Conservation (phyloP, 2,329 filamentous ascomycete species). For the Cercospora sp. region DNA sequence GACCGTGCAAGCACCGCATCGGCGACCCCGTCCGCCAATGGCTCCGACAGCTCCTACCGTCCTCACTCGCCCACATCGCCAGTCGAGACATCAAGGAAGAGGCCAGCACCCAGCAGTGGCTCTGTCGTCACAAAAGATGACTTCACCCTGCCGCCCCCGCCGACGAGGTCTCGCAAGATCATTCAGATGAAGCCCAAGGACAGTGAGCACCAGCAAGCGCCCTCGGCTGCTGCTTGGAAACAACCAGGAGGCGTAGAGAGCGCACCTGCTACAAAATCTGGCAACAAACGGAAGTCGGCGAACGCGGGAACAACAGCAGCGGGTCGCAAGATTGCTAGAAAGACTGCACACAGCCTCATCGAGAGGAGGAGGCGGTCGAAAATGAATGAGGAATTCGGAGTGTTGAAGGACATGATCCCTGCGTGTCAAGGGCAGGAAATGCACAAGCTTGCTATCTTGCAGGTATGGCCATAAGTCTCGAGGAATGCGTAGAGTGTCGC, state of each 20-base stretch:
- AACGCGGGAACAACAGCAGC: constrained; percentile 72
- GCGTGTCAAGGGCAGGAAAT: constrained; percentile 92
- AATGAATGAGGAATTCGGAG: constrained; percentile 98
- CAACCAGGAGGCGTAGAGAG: constrained; percentile 26
- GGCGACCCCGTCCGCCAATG: constrained; percentile 51
- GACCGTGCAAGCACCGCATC: constrained; percentile 50
- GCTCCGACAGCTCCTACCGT: constrained; percentile 48
- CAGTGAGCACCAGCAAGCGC: constrained; percentile 34
- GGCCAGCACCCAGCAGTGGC: constrained; percentile 30
- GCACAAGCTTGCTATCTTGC: constrained; percentile 94
- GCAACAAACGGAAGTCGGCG: constrained; percentile 73
- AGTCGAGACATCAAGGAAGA: constrained; percentile 38
- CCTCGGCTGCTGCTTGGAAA: constrained; percentile 15
- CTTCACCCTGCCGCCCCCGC: constrained; percentile 86
- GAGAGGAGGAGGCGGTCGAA: constrained; percentile 87
- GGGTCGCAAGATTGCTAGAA: constrained; percentile 90
- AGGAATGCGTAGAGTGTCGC: neutral
- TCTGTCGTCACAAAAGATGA: constrained; percentile 54
- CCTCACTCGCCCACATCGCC: constrained; percentile 50
- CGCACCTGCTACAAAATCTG: constrained; percentile 33
- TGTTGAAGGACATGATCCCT: constrained; percentile 92
- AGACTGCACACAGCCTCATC: constrained; percentile 94
- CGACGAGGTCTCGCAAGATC: constrained; percentile 89
- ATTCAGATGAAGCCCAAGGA: constrained; percentile 89
- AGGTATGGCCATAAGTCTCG: constrained; percentile 58